Evolutionary conservation across 1,139 yeast genomes (phyloP).

Genomic region (Blastobotrys arbuscula): DNA sequence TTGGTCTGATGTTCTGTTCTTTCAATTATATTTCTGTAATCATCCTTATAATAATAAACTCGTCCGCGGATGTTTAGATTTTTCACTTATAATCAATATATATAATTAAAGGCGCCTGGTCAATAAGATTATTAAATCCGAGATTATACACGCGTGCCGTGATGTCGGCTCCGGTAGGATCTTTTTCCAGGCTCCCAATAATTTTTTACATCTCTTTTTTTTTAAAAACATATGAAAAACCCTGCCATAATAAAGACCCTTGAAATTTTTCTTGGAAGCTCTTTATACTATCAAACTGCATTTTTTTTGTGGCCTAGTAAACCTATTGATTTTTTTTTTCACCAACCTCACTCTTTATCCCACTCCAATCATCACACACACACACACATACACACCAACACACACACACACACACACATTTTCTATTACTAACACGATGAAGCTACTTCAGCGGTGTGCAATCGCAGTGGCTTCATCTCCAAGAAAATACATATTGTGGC

Average conservation of each 20-base stretch:
- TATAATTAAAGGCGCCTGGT: too few species aligned
- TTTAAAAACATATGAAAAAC: not conserved
- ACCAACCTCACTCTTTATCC: not conserved
- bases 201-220: not conserved
- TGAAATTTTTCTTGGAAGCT: too few species aligned
- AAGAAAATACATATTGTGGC: slow-evolving; percentile 43
- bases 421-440: slow-evolving; percentile 3
- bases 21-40: too few species aligned
- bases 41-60: too few species aligned
- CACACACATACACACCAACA: not conserved
- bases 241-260: too few species aligned
- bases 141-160: not conserved
- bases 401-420: not conserved
- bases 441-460: slow-evolving; percentile 25
- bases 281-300: not conserved
- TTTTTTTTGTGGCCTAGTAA: not conserved
- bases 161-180: not conserved
- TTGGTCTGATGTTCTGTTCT: too few species aligned
- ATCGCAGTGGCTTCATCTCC: slow-evolving; percentile 37
- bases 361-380: not conserved
- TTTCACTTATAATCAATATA: too few species aligned
- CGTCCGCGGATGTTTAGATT: too few species aligned
- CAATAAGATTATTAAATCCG: too few species aligned
- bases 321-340: not conserved
- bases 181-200: not conserved